Evolutionary conservation across 1,139 yeast genomes (phyloP), one percentile per base, ranked within the genome.

Genomic region (Magnusiomyces tetraspermus): DNA sequence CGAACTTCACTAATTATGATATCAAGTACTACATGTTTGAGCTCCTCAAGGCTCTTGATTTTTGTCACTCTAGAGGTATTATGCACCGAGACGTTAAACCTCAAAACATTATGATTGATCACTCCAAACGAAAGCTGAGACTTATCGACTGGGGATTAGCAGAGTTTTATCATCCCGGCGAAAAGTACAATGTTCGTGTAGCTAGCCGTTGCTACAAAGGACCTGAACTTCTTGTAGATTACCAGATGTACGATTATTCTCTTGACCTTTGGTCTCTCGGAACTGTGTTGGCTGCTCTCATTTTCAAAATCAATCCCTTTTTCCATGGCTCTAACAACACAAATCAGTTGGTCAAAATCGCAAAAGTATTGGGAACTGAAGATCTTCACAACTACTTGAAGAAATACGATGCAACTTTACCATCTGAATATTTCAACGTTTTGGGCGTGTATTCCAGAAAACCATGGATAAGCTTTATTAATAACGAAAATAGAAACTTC

Each of bases 1-100:
- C 97, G n/a, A 86, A 87, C 59, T 85, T 94, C 65, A 76, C 85
- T 28, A 89, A 84, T 63, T 71, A 72, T 57, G 98, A 94, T 66
- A 84, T 92, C 61, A 79, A 95, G 59, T 90, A 72, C 71, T 94
- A 94, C 71, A 89, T 92, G 80, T 82, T 77, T 61, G 96, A 92
- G 71, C 76, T 94, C 58, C 76, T 94, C 61, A 83, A 79, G 63
- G 98, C 98, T 0, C 76, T 94, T 58, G 97, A 94, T 69, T 94
- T 79, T 68, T 85, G 94, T 48, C 99, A 94, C 70, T 87, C 96
- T 5, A 88, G 87, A 88, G 99, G 98, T 42, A 90, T 94, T 58
- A 94, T 94, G 87, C 99, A 94, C 70, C 77, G 99, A 67, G 99
- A 94, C 70, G 98, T 94, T 57, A 94, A 94, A 69, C 98, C 98